Evolutionary conservation across 2,329 filamentous ascomycete genomes (phyloP), one percentile per base, ranked within the genome.

Genomic region (Huntiella abstrusa): DNA sequence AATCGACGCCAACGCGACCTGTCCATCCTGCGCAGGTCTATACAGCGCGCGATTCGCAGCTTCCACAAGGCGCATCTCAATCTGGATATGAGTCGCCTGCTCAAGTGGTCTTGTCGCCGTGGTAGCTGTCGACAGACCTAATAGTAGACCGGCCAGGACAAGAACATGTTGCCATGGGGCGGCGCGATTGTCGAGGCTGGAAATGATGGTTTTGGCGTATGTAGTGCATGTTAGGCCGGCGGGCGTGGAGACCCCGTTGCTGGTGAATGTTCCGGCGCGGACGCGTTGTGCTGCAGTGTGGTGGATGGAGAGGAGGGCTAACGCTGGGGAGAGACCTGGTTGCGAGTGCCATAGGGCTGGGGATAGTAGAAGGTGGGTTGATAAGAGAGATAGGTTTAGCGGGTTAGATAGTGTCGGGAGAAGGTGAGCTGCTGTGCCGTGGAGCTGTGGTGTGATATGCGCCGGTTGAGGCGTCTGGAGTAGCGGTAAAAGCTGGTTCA

Each of bases 91-190:
- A 58, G 88, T 67, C 43, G 68, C 61, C 32, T 66, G 62, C 4
- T 78, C 73, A n/a, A 86, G 60, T n/a, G 74, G 72, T 49, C 39
- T 71, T 19, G 28, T 38, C 37, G 41, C 15, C 36, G 77, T 71
- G 50, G 73, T 68, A 12, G 70, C 66, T 53, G 82, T 80, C 1
- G 48, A 34, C 10, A 49, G 13, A 6, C 83, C 85, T 57, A 88
- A 71, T 49, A 94, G 62, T 16, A 93, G 65, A 3, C 85, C 87
- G 0, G 78, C 77, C 6, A 94, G 70, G 4, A 87, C 71, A n/a
- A 94, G 66, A 28, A 86, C 62, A 59, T 94, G 86, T 59, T 85
- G 79, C 85, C 85, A 94, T 56, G 83, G 67, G 19, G 68, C 70
- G 12, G 75, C 75, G 39, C 68, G 66, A 32, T 69, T 69, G 46